phyloP scores from a whole-genome alignment of 2,329 filamentous ascomycete species.

The Fusarium protoensiforme region DNA sequence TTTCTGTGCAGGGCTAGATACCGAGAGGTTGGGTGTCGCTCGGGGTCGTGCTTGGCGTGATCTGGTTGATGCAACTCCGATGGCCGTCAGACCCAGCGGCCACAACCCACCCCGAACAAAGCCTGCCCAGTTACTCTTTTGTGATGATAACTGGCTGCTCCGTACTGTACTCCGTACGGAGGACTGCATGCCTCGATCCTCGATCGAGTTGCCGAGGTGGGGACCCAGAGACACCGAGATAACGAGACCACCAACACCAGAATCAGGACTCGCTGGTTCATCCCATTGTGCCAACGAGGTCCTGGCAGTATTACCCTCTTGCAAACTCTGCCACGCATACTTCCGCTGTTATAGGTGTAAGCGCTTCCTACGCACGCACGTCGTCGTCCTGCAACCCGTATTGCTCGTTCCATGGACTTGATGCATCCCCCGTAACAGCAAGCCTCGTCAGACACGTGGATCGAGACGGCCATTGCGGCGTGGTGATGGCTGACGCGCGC shows the following conservation, averaged over 20 bases:
- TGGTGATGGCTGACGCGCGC: conserved; percentile 22
- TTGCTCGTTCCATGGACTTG: conserved; percentile 8
- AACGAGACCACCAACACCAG: conserved; percentile 22
- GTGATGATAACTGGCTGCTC: background rate
- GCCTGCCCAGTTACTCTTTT: background rate
- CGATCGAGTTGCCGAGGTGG: conserved; percentile 1
- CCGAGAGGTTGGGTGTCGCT: conserved; percentile 23
- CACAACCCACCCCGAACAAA: background rate
- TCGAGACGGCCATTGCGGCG: conserved; percentile 8
- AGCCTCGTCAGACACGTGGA: conserved; percentile 29
- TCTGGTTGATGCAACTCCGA: conserved; percentile 20
- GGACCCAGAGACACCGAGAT: background rate
- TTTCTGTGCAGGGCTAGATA: conserved; percentile 12
- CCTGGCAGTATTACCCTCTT: background rate
- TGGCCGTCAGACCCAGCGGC: background rate
- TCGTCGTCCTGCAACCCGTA: conserved; percentile 4
- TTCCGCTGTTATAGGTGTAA: background rate
- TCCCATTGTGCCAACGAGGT: background rate
- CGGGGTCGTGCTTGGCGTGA: conserved; percentile 14
- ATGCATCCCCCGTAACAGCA: conserved; percentile 6
- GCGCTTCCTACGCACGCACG: background rate
- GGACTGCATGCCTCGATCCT: background rate
- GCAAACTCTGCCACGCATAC: background rate
- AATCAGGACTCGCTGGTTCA: conserved; percentile 1
- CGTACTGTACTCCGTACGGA: background rate